Evolutionary conservation across 73 alveolate genomes (phyloP), one percentile per base, ranked within the genome.

Genomic region (Uronychia binucleata): DNA sequence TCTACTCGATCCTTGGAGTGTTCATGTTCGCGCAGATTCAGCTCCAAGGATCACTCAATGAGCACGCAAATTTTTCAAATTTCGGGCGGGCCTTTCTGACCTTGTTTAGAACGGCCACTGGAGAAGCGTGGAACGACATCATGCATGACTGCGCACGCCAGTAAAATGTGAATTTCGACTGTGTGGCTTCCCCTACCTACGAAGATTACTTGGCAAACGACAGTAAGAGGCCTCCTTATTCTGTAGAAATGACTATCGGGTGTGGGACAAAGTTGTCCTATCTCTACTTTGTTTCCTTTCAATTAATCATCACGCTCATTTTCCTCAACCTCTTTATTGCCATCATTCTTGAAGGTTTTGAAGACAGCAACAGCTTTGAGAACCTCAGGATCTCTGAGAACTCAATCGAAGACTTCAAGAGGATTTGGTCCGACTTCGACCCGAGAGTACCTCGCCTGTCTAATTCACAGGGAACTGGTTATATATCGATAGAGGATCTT

Each of bases 311-410:
- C 59, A 83, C 89, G 77, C 57, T 92, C 60, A 92, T 92, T 83
- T 84, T 92, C 77, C 87, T 92, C 77, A 92, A 92, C 46, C 80
- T 92, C 34, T 91, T 92, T 58, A 84, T 92, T 27, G 96, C 96
- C 0, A 88, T 92, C 74, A 88, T 92, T 30, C 33, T 92, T 84
- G 86, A 92, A 86, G 87, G 84, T 33, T 85, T 31, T 77, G 86
- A 77, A 28, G 86, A 77, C 33, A 77, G 92, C 34, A 79, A 5
- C 25, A 78, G 32, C 81, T 80, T 86, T 79, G 60, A 87, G 31
- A 57, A 85, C 59, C 28, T 85, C 34, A 76, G 91, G 28, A 77
- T 85, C 26, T 77, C 76, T 35, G 91, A 85, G n/a, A 26, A 31
- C 11, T 67, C 67, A 78, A 77, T 85, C 28, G 57, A 77, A 27